Conservation (phyloP, 164 flowering plant genomes). For the Kalanchoe fedtschenkoi region DNA sequence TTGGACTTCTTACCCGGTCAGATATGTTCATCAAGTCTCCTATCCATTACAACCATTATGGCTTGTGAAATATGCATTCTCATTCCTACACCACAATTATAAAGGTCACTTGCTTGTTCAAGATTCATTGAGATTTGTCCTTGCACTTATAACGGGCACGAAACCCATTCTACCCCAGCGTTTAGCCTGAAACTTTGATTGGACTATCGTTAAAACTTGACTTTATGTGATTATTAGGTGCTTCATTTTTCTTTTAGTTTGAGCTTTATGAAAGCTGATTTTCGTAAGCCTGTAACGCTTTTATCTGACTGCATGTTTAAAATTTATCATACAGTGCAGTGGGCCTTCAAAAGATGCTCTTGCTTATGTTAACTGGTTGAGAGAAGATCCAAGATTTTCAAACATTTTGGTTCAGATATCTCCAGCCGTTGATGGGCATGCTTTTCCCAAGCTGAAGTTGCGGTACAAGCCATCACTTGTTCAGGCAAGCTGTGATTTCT, state of each 20-base stretch:
- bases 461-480: constrained; percentile 88
- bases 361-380: constrained; percentile 70
- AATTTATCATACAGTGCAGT: constrained; percentile 57
- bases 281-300: not conserved
- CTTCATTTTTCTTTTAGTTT: not conserved
- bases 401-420: constrained; percentile 75
- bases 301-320: not conserved
- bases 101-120: not conserved
- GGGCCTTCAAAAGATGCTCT: constrained; percentile 72
- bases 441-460: constrained; percentile 80
- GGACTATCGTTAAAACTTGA: not conserved
- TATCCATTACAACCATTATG: not conserved
- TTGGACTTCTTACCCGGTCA: constrained; percentile 9
- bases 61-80: not conserved
- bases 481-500: constrained; percentile 44
- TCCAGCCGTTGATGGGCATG: constrained; percentile 63
- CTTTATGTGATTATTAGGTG: not conserved
- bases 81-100: not conserved
- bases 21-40: not conserved
- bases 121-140: not conserved
- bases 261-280: not conserved
- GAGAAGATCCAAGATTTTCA: constrained; percentile 56
- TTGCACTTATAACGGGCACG: no score
- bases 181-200: not conserved
- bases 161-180: no score